Evolutionary conservation across 148 eudicot species (phyloP).

Genomic region (Spergularia marina): DNA sequence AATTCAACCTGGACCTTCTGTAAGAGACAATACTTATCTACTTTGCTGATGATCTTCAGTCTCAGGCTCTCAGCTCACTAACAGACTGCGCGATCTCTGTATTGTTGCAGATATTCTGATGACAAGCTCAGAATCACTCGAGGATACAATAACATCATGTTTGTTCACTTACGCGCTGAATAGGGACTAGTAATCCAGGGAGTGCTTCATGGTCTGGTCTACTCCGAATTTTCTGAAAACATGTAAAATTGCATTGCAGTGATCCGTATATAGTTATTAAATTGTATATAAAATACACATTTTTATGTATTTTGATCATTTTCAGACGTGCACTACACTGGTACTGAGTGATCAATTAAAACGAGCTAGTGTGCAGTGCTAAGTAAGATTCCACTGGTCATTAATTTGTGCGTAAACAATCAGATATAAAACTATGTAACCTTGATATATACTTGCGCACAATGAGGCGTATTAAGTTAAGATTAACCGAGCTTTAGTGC

Average conservation of each 20-base stretch:
- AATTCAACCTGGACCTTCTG: conserved; percentile 69
- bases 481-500: background rate
- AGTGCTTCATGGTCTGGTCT: no score
- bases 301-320: no score
- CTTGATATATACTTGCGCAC: background rate
- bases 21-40: conserved; percentile 35
- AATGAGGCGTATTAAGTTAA: background rate
- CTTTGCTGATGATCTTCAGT: background rate
- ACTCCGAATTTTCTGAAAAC: no score
- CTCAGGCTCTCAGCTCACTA: background rate
- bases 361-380: background rate
- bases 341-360: no score
- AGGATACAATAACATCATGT: conserved; percentile 66
- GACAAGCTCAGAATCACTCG: conserved; percentile 71
- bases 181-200: no score
- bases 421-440: background rate
- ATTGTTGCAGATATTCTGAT: conserved; percentile 65
- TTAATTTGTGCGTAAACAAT: background rate
- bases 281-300: no score
- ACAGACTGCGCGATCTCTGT: background rate
- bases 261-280: no score
- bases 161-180: conserved; percentile 69
- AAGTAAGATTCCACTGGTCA: background rate
- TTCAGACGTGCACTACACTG: no score
- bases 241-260: no score